Percentiles rank a stretch among this genome's conserved stretches.
Conservation (phyloP, 179 eudicot species). For the Drosera spatulata region DNA sequence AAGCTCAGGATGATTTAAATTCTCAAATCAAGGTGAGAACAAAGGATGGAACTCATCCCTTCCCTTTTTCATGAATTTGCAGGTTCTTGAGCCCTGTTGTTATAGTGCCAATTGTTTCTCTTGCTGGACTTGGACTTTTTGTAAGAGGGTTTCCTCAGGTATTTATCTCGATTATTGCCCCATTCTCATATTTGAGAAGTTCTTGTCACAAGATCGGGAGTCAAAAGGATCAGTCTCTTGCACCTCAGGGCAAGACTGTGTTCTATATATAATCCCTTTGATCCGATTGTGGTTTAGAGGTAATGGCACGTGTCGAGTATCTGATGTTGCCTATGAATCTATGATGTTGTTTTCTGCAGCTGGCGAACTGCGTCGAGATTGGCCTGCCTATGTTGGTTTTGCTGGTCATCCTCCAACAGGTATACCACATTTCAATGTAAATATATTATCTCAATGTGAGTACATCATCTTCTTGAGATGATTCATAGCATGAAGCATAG, state of each 20-base stretch:
- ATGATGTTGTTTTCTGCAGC: constrained; percentile 19
- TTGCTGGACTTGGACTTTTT: constrained; percentile 79
- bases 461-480: background rate
- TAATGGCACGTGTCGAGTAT: too few relatives aligned
- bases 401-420: constrained; percentile 69
- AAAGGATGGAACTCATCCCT: constrained; percentile 1
- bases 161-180: constrained; percentile 4
- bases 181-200: too few relatives aligned
- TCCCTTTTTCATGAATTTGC: constrained; percentile 3
- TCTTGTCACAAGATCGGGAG: too few relatives aligned
- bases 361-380: constrained; percentile 77
- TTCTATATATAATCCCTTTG: background rate
- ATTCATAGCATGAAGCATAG: background rate
- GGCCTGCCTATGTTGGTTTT: constrained; percentile 85
- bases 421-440: constrained; percentile 10
- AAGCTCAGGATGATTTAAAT: too few relatives aligned
- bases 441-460: background rate
- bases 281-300: background rate
- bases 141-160: constrained; percentile 89
- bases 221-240: too few relatives aligned
- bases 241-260: background rate
- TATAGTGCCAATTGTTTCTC: constrained; percentile 66
- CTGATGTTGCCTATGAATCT: too few relatives aligned
- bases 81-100: constrained; percentile 79
- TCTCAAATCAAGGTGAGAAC: background rate